Base-by-base conservation (phyloP, 768 basidiomycete genomes). In the Mycena maculata region DNA sequence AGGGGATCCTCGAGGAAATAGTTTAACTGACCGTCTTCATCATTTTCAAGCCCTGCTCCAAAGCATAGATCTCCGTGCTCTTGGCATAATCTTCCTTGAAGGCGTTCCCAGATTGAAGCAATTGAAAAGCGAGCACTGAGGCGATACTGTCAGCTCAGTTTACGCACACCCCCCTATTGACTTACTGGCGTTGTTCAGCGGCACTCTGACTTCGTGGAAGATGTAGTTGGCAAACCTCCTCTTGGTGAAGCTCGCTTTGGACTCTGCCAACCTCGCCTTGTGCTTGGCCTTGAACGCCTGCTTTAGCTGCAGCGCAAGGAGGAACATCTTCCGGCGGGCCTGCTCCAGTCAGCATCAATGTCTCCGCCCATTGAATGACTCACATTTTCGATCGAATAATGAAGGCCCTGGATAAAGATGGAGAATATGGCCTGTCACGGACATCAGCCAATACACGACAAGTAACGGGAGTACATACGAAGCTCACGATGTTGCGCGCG, bases 121-220 rank as follows among this genome's bases (percentile, higher is more conserved):
- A 84, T 68, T 85, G 84, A 12, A 85, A 78, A 3, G 84, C 83
- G 18, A 85, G 74, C 39, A 76, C 80, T 77, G 38, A 3, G 16
- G 22, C 2, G 49, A n/a, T 22, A 20, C 13, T 20, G 33, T 65
- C 49, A 57, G 59, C 27, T 18, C 42, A 20, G 22, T 23, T 20
- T n/a, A 13, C n/a, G 13, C 23, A 57, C 18, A 38, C 13, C 3
- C 16, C n/a, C 13, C 18, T n/a, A 28, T 33, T 20, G 12, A 55
- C 65, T 6, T 5, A 79, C 76, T 71, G 2, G 84, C 85, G 16
- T 85, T 85, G 68, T 86, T 86, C 69, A 87, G 79, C 28, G 85
- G 86, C 2, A 87, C 85, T 36, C 86, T 78, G 49, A 86, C 85
- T 65, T 77, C 69, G 70, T 85, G 84, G 70, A 85, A 85, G 72